These are phyloP conservation scores for Talaromyces sp. DNA, from an alignment of 2,329 filamentous ascomycete species.

Conservation along the genomic window DNA sequence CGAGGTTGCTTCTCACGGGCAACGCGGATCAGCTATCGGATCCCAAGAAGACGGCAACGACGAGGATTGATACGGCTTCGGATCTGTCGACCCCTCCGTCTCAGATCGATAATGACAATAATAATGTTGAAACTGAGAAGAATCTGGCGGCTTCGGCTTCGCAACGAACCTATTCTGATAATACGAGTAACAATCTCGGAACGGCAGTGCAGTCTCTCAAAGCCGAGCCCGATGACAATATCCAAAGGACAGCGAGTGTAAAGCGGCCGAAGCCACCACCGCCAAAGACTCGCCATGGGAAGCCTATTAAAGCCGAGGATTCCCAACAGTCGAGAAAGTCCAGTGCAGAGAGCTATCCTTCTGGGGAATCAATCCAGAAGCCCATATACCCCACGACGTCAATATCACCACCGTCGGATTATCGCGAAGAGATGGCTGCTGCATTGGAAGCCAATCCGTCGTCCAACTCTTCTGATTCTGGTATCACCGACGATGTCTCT, in stretches of 20 bases:
- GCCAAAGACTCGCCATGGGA: constrained; percentile 74
- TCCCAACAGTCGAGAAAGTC: constrained; percentile 18
- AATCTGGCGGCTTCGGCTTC: neutral
- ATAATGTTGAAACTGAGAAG: neutral
- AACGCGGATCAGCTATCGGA: constrained; percentile 38
- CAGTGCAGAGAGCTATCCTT: constrained; percentile 4
- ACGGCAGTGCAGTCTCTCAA: constrained; percentile 51
- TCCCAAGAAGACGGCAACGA: neutral
- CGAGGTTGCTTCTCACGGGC: constrained; percentile 70
- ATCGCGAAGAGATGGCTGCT: constrained; percentile 57
- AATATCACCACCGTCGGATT: constrained; percentile 13
- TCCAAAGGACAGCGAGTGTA: constrained; percentile 8
- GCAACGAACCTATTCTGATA: neutral
- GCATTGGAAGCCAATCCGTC: constrained; percentile 45
- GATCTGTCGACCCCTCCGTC: neutral
- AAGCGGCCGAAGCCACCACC: constrained; percentile 66
- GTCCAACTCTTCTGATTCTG: constrained; percentile 15
- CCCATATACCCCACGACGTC: constrained; percentile 19
- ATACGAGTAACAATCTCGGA: neutral
- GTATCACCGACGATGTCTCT: constrained; percentile 11
- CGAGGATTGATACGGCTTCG: constrained; percentile 2
- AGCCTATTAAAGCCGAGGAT: constrained; percentile 55
- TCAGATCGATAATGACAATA: neutral
- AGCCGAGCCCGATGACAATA: constrained; percentile 49
- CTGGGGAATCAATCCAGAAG: constrained; percentile 22